A percentile compares a stretch with the other conserved stretches of the same genome.
phyloP scores from a whole-genome alignment of 2,329 filamentous ascomycete genomes.

The Monosporascus ibericus region DNA sequence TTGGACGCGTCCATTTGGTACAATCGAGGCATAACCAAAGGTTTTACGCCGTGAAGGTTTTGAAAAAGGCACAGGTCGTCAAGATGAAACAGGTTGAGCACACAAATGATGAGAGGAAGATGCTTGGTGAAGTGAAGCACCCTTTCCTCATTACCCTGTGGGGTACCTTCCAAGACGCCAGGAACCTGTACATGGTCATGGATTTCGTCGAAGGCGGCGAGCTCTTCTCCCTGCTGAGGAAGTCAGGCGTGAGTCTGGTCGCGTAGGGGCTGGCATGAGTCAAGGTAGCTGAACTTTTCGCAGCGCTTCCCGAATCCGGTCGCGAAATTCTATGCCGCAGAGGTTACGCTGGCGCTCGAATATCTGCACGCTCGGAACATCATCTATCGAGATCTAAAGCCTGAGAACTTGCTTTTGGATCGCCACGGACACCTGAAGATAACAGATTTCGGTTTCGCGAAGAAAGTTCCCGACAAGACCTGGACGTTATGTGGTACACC shows the following conservation, averaged over 20 bases:
- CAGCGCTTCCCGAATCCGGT: slow-evolving; percentile 98
- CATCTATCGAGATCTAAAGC: slow-evolving; percentile 96
- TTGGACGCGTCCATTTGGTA: slow-evolving; percentile 91
- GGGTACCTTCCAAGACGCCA: slow-evolving; percentile 95
- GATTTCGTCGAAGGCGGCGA: slow-evolving; percentile 99
- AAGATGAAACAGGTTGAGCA: slow-evolving; percentile 99
- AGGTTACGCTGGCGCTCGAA: slow-evolving; percentile 91
- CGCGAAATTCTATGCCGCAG: slow-evolving; percentile 97
- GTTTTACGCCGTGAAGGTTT: slow-evolving; percentile 96
- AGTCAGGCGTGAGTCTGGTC: slow-evolving; percentile 66
- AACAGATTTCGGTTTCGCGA: slow-evolving; percentile 97
- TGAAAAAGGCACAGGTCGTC: slow-evolving; percentile 97
- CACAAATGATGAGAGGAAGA: slow-evolving; percentile 93
- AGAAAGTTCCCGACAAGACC: slow-evolving; percentile 96
- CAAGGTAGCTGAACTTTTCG: slow-evolving; percentile 8
- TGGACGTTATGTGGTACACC: slow-evolving; percentile 98
- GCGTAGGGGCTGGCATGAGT: background rate
- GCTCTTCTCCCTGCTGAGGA: slow-evolving; percentile 88
- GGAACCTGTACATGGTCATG: slow-evolving; percentile 99
- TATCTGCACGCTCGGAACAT: slow-evolving; percentile 93
- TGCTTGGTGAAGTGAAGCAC: slow-evolving; percentile 96
- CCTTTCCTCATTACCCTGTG: slow-evolving; percentile 96
- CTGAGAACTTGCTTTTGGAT: slow-evolving; percentile 87
- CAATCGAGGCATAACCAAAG: slow-evolving; percentile 97
- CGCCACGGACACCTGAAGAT: slow-evolving; percentile 94